Conservation (phyloP, 2,329 filamentous ascomycete genomes). For the Fusarium compactum region DNA sequence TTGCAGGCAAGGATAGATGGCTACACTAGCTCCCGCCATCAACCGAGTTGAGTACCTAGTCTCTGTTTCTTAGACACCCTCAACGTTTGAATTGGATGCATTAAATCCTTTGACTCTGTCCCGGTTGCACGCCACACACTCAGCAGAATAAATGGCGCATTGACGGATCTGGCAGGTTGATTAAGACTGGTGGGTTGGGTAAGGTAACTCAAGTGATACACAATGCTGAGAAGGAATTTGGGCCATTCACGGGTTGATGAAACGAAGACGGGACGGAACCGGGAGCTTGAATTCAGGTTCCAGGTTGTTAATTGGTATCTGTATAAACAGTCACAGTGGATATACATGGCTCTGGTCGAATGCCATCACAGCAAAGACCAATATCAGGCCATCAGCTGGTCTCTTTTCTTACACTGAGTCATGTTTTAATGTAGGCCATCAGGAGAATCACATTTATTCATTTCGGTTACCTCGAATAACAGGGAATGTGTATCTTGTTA, state of each 20-base stretch:
- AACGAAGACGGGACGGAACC: conserved; percentile 26
- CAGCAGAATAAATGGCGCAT: conserved; percentile 37
- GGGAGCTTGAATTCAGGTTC: conserved; percentile 16
- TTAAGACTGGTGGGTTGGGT: background rate
- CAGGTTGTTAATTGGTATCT: conserved; percentile 7
- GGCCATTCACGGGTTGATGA: conserved; percentile 24
- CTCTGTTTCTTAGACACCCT: conserved; percentile 29
- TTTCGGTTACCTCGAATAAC: conserved; percentile 9
- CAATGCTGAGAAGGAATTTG: background rate
- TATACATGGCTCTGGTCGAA: conserved; percentile 12
- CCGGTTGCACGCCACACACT: conserved; percentile 39
- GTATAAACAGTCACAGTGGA: conserved; percentile 1
- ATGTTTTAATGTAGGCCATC: conserved; percentile 1
- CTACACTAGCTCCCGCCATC: conserved; percentile 28
- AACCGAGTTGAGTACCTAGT: conserved; percentile 6
- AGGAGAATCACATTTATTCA: conserved; percentile 6
- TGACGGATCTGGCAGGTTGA: conserved; percentile 29
- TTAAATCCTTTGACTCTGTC: conserved; percentile 3
- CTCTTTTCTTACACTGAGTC: conserved; percentile 6
- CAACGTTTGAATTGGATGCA: background rate
- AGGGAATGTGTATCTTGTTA: background rate
- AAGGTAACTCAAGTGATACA: background rate
- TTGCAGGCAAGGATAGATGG: conserved; percentile 17
- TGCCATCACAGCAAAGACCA: background rate
- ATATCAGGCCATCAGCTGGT: conserved; percentile 16